Percentiles rank a stretch among this genome's conserved stretches.
These are phyloP conservation scores for Rusavskia elegans DNA, from an alignment of 495 filamentous ascomycete genomes.

Conservation along the genomic window DNA sequence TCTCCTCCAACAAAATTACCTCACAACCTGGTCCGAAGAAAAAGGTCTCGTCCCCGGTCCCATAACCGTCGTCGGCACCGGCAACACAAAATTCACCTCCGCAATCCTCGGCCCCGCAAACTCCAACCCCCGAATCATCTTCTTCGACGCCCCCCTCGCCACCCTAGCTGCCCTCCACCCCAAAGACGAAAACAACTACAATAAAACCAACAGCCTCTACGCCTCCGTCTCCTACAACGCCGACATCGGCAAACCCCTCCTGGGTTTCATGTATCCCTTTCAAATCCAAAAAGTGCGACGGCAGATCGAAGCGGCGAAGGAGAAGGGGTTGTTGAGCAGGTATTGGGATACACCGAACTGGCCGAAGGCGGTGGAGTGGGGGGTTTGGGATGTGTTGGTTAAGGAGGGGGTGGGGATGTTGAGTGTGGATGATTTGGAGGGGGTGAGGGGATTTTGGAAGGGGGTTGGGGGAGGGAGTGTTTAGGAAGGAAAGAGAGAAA, in stretches of 20 bases:
- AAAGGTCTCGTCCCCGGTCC: conserved; percentile 27
- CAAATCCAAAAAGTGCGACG: conserved; percentile 42
- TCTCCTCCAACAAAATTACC: conserved; percentile 39
- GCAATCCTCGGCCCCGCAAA: conserved; percentile 24
- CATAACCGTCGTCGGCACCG: conserved; percentile 59
- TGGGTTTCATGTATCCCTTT: conserved; percentile 16
- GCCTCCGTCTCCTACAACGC: conserved; percentile 26
- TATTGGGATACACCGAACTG: conserved; percentile 63
- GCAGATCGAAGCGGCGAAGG: conserved; percentile 45
- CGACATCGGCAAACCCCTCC: conserved; percentile 21
- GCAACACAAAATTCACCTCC: conserved; percentile 36
- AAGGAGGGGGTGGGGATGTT: conserved; percentile 51
- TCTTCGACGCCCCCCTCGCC: conserved; percentile 49
- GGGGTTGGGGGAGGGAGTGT: not conserved
- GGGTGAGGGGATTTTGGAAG: conserved; percentile 19
- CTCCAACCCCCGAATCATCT: conserved; percentile 36
- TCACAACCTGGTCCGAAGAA: conserved; percentile 37
- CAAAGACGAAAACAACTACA: conserved; percentile 8
- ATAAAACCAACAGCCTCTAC: conserved; percentile 23
- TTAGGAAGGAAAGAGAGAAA: not conserved
- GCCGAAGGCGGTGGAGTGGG: conserved; percentile 53
- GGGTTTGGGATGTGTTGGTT: conserved; percentile 51
- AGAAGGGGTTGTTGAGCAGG: conserved; percentile 45
- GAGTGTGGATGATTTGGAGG: conserved; percentile 48
- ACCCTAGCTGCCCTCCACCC: conserved; percentile 14